phyloP scores from a whole-genome alignment of 2,329 filamentous ascomycete species.

The Phaeomoniella chlamydospora region DNA sequence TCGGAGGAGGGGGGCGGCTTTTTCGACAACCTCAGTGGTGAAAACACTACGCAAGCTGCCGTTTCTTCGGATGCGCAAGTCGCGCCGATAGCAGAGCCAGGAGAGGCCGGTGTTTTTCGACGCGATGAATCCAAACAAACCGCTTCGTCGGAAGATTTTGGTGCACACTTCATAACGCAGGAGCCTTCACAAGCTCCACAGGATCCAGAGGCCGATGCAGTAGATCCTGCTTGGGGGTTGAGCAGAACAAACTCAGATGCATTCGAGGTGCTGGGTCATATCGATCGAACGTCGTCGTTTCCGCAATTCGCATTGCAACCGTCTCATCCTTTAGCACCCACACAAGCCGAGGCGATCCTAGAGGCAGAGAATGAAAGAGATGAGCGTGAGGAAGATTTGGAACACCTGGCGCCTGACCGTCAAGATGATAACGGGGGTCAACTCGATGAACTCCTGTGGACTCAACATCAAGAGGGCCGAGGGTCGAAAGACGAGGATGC shows the following conservation, averaged over 20 bases:
- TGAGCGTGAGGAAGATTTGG: background rate
- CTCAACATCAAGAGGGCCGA: background rate
- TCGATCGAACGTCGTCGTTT: conserved; percentile 11
- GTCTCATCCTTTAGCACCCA: background rate
- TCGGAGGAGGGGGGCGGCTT: background rate
- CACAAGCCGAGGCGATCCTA: background rate
- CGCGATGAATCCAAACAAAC: too few relatives aligned
- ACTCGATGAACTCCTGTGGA: background rate
- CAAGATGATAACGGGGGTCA: background rate
- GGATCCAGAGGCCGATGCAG: too few relatives aligned
- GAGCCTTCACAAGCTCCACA: too few relatives aligned
- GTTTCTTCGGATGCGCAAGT: too few relatives aligned
- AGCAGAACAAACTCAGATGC: conserved; percentile 7
- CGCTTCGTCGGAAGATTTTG: too few relatives aligned
- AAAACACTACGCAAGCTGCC: too few relatives aligned
- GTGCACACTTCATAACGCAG: too few relatives aligned
- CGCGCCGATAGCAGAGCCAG: too few relatives aligned
- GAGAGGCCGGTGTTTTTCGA: too few relatives aligned
- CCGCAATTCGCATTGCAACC: conserved; percentile 5
- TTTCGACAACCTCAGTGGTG: background rate
- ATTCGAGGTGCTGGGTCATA: conserved; percentile 7
- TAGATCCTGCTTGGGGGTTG: conserved; percentile 12
- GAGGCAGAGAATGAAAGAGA: background rate
- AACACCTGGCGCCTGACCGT: too few relatives aligned
- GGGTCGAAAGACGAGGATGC: background rate